Evolutionary conservation across 345 rosid genomes (phyloP), one percentile per base, ranked within the genome.

Genomic region (Pelargonium nanum): DNA sequence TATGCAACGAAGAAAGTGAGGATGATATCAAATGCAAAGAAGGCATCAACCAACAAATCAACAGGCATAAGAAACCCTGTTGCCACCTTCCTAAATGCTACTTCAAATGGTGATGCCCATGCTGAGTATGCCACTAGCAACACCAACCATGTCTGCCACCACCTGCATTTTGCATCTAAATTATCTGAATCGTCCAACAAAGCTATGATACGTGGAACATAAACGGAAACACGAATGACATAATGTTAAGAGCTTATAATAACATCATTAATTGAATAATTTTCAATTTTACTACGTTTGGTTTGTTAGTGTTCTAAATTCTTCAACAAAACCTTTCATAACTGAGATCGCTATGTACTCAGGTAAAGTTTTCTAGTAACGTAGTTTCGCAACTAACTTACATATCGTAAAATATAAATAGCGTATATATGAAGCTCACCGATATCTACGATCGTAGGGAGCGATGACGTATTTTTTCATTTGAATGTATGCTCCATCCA

Each of bases 1-100:
- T 89, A 89, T 25, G 94, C 93, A 12, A 89, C 99, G 25, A 93
- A 93, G 78, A 93, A 89, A 25, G 97, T 93, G 12, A 89, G 62
- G 72, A 80, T 5, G n/a, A 93, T 93, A 64, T 93, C 99, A 17
- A 60, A 24, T 71, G 87, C 89, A 26, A 93, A 93, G 83, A 85
- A 85, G 23, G 68, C 72, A 71, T 93, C 99, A 21, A 89, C 94
- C 19, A 72, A 76, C 72, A 84, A 75, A 74, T 93, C 99, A 57
- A 83, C 56, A 50, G 63, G 50, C 70, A 75, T 1, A 5, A 93
- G 78, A 16, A 70, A 61, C 16, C 90, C 94, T 0, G 77, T 77
- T 0, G 83, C 74, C 1, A 83, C 82, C 72, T 34, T 83, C 40
- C 28, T 76, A 69, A 93, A 93, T 1, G 97, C 97, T 5, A 93